Base-by-base conservation (phyloP, 257 asterid species). In the Solanum raphanifolium region DNA sequence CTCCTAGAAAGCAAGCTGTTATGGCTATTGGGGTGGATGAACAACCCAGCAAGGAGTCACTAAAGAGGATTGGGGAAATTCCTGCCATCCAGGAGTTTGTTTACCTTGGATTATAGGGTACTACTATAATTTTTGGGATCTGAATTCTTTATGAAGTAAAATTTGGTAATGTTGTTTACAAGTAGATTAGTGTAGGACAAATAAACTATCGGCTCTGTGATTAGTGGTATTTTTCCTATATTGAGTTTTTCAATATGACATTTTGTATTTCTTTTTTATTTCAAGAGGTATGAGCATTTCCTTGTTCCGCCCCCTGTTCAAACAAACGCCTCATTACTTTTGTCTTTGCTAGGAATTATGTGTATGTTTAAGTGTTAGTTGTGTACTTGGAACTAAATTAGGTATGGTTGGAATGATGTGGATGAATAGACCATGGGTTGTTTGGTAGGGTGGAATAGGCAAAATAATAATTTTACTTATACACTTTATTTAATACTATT, bases 21-120 rank as follows among this genome's bases (percentile, higher is more conserved):
- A 95, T 97, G 99, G 98, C 99, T 0, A 97, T 97, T 18, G 98
- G 99, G 71, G 97, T 97, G 6, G 99, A 97, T 36, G 99, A 95
- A 90, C 96, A 92, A 83, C 99, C 98, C 11, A 95, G 94, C 92
- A 93, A 93, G 90, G 90, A 94, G 87, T 60, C 98, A 0, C 84
- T 95, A 93, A 93, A 92, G 94, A 93, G 92, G 94, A 95, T 97
- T 21, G 98, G 99, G 65, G 99, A 97, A 62, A 90, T 97, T 85
- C 88, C 95, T 25, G 96, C 98, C 3, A 73, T 97, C 55, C 98
- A 97, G 89, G 99, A 97, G 76, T 93, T 95, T 84, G 98, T 95
- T 78, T 95, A 90, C 91, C 97, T 97, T 10, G 92, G 94, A 85
- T 87, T 97, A 52, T 96, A 95, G 89, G 35, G 43, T 36, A 35